These are phyloP conservation scores for Hymenoscyphus occultus DNA, from an alignment of 2,329 filamentous ascomycete genomes.

Conservation along the genomic window DNA sequence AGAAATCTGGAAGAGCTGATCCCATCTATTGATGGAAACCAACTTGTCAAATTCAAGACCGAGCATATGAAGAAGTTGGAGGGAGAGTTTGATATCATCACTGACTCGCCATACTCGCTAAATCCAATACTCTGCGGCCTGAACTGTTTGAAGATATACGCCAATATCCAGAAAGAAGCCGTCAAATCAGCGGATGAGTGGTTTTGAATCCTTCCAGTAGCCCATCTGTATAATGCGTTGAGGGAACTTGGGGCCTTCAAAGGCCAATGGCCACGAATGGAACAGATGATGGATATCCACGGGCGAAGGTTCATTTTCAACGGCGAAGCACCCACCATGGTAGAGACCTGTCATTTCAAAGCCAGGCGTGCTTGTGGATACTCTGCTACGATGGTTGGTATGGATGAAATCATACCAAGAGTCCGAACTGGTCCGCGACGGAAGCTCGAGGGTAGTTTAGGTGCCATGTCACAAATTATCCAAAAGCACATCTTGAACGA, in stretches of 20 bases:
- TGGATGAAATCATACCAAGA: too few species aligned
- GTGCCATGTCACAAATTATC: too few species aligned
- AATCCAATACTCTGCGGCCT: neutral
- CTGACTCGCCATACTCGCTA: neutral
- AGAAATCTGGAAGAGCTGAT: too few species aligned
- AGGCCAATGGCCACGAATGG: constrained; percentile 7
- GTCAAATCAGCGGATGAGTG: neutral
- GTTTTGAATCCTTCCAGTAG: neutral
- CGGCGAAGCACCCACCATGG: neutral
- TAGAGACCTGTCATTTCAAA: too few species aligned
- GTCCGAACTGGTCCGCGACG: too few species aligned
- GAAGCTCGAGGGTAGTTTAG: too few species aligned
- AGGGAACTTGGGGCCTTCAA: neutral
- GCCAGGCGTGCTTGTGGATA: too few species aligned
- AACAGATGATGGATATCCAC: constrained; percentile 7
- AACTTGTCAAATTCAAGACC: too few species aligned
- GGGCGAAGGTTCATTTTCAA: constrained; percentile 5
- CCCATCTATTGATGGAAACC: too few species aligned
- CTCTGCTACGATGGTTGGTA: too few species aligned
- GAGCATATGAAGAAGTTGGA: too few species aligned
- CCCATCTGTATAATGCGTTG: neutral
- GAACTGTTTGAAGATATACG: neutral
- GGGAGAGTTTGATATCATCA: neutral
- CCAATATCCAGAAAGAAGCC: neutral
- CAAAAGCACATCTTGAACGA: too few species aligned